Evolutionary conservation across 805 yeast genomes (phyloP).

Genomic region (Yarrowia sp.): DNA sequence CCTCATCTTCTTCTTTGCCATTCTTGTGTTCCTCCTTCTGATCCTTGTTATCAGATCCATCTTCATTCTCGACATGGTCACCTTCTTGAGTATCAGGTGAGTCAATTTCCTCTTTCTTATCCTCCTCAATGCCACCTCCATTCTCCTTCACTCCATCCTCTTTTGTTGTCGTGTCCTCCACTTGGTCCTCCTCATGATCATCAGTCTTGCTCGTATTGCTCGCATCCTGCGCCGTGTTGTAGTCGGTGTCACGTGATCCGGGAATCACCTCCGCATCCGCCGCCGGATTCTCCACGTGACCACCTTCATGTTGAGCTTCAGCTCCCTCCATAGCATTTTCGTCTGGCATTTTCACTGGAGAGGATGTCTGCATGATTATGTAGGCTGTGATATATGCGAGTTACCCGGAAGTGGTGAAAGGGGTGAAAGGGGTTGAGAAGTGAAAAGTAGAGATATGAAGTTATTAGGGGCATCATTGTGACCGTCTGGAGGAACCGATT

Average conservation of each 20-base stretch:
- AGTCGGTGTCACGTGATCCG: slow-evolving; percentile 7
- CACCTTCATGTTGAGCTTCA: slow-evolving; percentile 36
- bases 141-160: not conserved
- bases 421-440: not conserved
- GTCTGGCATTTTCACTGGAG: slow-evolving; percentile 20
- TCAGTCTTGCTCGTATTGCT: not conserved
- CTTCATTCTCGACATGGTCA: not conserved
- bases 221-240: slow-evolving; percentile 1
- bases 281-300: slow-evolving; percentile 14
- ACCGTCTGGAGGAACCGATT: not conserved
- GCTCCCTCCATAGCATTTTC: slow-evolving; percentile 37
- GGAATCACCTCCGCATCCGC: slow-evolving; percentile 14
- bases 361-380: slow-evolving; percentile 33
- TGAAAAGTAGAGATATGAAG: not conserved
- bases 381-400: slow-evolving; percentile 18
- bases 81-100: too few relatives aligned
- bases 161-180: not conserved
- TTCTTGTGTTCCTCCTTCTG: not conserved
- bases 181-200: not conserved
- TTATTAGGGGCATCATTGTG: too few relatives aligned
- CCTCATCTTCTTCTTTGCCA: not conserved
- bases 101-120: slow-evolving; percentile 7
- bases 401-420: slow-evolving; percentile 14
- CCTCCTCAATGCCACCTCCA: slow-evolving; percentile 23
- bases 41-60: slow-evolving; percentile 16